These are phyloP conservation scores for Flaveria ramosissima DNA, from an alignment of 129 eudicot genomes.

Conservation along the genomic window DNA sequence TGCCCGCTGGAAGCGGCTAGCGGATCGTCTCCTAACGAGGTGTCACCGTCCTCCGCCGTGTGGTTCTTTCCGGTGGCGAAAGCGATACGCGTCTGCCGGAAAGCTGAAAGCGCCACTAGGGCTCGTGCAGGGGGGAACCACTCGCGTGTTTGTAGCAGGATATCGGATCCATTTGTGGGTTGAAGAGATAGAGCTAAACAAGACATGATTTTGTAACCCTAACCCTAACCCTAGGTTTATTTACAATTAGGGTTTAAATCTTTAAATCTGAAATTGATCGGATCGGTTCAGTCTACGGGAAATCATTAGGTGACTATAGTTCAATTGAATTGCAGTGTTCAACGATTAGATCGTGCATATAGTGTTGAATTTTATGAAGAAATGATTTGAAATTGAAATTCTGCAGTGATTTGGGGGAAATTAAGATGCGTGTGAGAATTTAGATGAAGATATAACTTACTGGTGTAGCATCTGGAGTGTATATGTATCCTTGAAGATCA, in stretches of 20 bases:
- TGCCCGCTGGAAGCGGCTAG: slow-evolving; percentile 90
- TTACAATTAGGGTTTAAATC: slow-evolving; percentile 21
- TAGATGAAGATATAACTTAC: slow-evolving; percentile 24
- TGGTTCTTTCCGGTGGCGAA: slow-evolving; percentile 57
- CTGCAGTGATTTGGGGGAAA: slow-evolving; percentile 2
- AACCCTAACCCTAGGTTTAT: slow-evolving; percentile 36
- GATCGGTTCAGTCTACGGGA: slow-evolving; percentile 17
- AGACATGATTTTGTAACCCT: slow-evolving; percentile 49
- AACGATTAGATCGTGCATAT: slow-evolving; percentile 3
- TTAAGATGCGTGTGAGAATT: not conserved
- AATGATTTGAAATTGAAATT: slow-evolving; percentile 25
- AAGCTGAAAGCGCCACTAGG: slow-evolving; percentile 77
- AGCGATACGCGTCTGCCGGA: slow-evolving; percentile 73
- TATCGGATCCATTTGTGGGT: slow-evolving; percentile 83
- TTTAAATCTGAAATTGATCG: not conserved
- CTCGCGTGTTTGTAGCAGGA: slow-evolving; percentile 89
- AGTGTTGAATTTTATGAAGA: too few relatives aligned
- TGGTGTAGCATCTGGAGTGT: slow-evolving; percentile 21
- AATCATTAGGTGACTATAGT: not conserved
- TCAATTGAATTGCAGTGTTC: slow-evolving; percentile 4
- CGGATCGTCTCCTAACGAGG: slow-evolving; percentile 78
- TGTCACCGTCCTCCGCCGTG: slow-evolving; percentile 42
- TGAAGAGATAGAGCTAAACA: slow-evolving; percentile 85
- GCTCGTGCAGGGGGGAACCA: slow-evolving; percentile 99
- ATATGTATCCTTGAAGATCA: not conserved